Percentiles rank a stretch among this genome's conserved stretches.
phyloP scores from a whole-genome alignment of 73 alveolate genomes.

The Effrenium voratum region DNA sequence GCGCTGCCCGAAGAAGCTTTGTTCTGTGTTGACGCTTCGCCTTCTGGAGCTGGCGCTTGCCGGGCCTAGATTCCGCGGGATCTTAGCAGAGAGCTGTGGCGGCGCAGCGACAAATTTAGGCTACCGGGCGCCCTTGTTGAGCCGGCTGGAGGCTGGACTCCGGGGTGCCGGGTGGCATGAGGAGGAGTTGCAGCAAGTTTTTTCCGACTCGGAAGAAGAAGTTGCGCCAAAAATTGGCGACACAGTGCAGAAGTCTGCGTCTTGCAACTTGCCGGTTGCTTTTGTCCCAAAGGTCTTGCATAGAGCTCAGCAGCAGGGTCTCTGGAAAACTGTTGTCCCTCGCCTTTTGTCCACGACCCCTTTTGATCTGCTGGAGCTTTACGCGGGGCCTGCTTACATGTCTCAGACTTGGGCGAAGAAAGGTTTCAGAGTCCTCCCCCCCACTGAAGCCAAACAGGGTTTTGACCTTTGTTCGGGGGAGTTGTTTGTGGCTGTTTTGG shows the following conservation, averaged over 20 bases:
- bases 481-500: not conserved
- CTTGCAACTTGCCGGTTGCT: not conserved
- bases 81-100: constrained; percentile 6
- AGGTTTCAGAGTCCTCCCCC: constrained; percentile 14
- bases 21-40: constrained; percentile 46
- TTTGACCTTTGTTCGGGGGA: not conserved
- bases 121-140: not conserved
- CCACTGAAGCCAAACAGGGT: not conserved
- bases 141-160: not conserved
- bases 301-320: not conserved
- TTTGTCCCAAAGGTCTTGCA: not conserved
- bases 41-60: constrained; percentile 37
- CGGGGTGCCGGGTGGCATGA: constrained; percentile 28
- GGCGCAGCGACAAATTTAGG: constrained; percentile 35
- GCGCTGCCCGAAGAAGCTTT: not conserved
- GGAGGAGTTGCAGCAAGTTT: not conserved
- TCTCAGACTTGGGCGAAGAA: not conserved
- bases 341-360: not conserved
- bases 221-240: not conserved
- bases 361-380: constrained; percentile 33
- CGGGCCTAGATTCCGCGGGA: not conserved
- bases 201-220: not conserved
- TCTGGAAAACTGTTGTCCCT: not conserved
- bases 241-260: not conserved
- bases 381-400: constrained; percentile 16